Evolutionary conservation across 1,139 yeast species (phyloP).

Genomic region (Pichia sp.): DNA sequence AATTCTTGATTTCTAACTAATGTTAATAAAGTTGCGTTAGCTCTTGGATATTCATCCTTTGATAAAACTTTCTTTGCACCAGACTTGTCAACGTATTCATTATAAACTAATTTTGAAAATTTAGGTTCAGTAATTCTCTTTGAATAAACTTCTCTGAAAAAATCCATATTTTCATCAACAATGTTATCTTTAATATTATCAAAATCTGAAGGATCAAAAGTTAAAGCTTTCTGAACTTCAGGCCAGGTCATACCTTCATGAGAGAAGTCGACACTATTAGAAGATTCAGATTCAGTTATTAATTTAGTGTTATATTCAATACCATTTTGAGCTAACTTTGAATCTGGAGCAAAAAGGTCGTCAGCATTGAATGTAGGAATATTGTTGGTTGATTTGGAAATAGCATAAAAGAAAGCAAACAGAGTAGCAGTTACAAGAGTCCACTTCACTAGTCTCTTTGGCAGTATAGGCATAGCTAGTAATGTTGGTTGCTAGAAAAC

Average conservation of each 20-base stretch:
- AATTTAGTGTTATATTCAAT: slow-evolving; percentile 25
- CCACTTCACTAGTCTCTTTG: background rate
- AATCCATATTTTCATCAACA: slow-evolving; percentile 28
- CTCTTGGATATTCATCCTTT: slow-evolving; percentile 35
- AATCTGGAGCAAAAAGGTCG: background rate
- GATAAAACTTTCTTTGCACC: slow-evolving; percentile 22
- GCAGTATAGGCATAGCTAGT: background rate
- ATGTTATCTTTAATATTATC: slow-evolving; percentile 23
- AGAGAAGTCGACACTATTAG: slow-evolving; percentile 9
- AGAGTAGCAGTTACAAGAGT: slow-evolving; percentile 6
- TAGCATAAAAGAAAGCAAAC: slow-evolving; percentile 3
- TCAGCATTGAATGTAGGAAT: slow-evolving; percentile 6
- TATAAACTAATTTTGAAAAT: slow-evolving; percentile 36
- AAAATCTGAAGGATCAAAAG: slow-evolving; percentile 18
- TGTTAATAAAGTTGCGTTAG: slow-evolving; percentile 48
- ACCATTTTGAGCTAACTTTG: slow-evolving; percentile 16
- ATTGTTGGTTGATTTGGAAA: background rate
- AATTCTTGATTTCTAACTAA: slow-evolving; percentile 45
- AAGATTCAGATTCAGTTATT: slow-evolving; percentile 17
- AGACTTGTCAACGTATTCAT: slow-evolving; percentile 21
- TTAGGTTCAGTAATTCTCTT: slow-evolving; percentile 39
- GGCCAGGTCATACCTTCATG: slow-evolving; percentile 17
- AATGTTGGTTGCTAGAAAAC: background rate
- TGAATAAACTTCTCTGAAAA: slow-evolving; percentile 27
- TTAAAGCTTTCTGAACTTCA: slow-evolving; percentile 22